phyloP scores from a whole-genome alignment of 2,329 filamentous ascomycete species.

The Neonectria punicea region DNA sequence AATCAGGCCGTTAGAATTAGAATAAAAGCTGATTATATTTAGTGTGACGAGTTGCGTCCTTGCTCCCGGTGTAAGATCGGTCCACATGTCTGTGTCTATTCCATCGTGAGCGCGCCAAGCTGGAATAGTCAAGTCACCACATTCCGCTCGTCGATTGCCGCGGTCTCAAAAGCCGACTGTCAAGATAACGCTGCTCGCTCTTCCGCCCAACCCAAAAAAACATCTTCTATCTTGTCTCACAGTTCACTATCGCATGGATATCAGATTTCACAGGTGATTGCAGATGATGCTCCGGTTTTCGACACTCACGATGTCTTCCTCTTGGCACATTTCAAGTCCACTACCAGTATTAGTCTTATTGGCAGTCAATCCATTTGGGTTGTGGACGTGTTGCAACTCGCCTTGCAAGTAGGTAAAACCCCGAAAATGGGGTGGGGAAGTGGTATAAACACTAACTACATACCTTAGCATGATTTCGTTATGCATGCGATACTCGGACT shows the following conservation, averaged over 20 bases:
- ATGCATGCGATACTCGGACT: conserved; percentile 12
- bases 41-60: conserved; percentile 12
- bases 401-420: conserved; percentile 11
- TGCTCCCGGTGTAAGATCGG: conserved; percentile 11
- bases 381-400: conserved; percentile 11
- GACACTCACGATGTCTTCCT: conserved; percentile 11
- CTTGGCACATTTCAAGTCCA: conserved; percentile 12
- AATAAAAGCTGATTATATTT: conserved; percentile 12
- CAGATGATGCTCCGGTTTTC: conserved; percentile 10
- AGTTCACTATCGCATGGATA: conserved; percentile 9
- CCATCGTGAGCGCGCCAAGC: conserved; percentile 9
- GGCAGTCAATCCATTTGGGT: conserved; percentile 11
- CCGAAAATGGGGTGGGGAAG: conserved; percentile 10
- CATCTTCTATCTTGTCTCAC: conserved; percentile 9
- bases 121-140: conserved; percentile 11
- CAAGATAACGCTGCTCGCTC: conserved; percentile 9
- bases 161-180: conserved; percentile 8
- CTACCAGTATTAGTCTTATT: conserved; percentile 11
- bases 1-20: conserved; percentile 11
- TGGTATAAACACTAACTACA: conserved; percentile 9
- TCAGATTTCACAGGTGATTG: conserved; percentile 12
- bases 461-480: conserved; percentile 10
- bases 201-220: conserved; percentile 5
- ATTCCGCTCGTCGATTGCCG: conserved; percentile 11
- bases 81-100: conserved; percentile 11